A percentile compares a stretch with the other conserved stretches of the same genome.
Conservation (phyloP, 2,329 filamentous ascomycete species). For the Epichloe coenophiala region DNA sequence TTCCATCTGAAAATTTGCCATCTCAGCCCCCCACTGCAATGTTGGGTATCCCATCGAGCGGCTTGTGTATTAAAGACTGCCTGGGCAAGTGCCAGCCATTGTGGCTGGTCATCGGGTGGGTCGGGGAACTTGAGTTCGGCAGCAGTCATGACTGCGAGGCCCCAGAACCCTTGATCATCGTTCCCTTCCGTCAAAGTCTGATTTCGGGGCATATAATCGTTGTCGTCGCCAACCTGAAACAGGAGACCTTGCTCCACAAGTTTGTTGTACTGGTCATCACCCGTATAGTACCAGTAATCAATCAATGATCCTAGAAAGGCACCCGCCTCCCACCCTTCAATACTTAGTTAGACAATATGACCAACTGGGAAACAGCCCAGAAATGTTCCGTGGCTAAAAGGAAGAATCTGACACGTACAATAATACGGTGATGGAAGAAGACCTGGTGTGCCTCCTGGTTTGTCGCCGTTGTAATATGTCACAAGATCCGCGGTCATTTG, state of each 20-base stretch:
- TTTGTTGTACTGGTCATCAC: conserved; percentile 57
- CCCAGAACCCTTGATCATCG: conserved; percentile 68
- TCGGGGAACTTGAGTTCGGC: conserved; percentile 56
- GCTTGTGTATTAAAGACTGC: conserved; percentile 73
- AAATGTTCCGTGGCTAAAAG: neutral
- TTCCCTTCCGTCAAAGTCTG: conserved; percentile 58
- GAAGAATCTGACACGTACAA: conserved; percentile 24
- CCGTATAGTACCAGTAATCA: conserved; percentile 78
- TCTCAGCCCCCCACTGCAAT: conserved; percentile 62
- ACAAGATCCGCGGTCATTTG: conserved; percentile 37
- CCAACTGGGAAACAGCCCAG: neutral
- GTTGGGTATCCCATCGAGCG: conserved; percentile 53
- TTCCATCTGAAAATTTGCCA: conserved; percentile 84
- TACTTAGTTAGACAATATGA: neutral
- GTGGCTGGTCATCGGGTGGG: conserved; percentile 39
- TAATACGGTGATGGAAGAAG: conserved; percentile 41
- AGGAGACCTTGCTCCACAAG: conserved; percentile 55
- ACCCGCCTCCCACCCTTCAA: conserved; percentile 56
- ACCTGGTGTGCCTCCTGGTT: conserved; percentile 36
- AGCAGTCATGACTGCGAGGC: conserved; percentile 54
- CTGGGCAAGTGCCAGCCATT: conserved; percentile 61
- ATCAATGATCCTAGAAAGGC: conserved; percentile 59
- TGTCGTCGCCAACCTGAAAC: conserved; percentile 57
- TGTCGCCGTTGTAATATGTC: conserved; percentile 29
- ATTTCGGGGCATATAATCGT: conserved; percentile 67